Percentiles rank a stretch among this genome's conserved stretches.
phyloP scores from a whole-genome alignment of 2,329 filamentous ascomycete genomes.

The Ophiostoma ips region DNA sequence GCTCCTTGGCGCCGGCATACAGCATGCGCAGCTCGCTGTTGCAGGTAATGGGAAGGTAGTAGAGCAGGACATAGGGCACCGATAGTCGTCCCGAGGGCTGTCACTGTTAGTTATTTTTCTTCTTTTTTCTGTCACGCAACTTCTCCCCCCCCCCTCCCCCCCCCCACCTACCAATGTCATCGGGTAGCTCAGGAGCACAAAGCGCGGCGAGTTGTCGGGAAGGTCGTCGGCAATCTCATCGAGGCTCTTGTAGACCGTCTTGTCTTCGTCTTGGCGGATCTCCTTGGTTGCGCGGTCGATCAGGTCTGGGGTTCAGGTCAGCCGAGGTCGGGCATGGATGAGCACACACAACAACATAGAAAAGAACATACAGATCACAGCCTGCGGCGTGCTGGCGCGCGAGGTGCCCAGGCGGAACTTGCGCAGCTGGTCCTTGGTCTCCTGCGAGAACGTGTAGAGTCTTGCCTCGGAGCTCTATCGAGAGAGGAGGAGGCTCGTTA shows the following conservation, averaged over 20 bases:
- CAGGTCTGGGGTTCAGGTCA: conserved; percentile 30
- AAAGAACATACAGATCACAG: conserved; percentile 71
- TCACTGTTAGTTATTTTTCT: neutral
- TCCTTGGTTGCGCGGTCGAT: conserved; percentile 87
- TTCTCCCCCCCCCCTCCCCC: too few species aligned
- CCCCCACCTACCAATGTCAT: conserved; percentile 57
- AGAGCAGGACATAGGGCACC: conserved; percentile 87
- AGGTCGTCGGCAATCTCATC: conserved; percentile 75
- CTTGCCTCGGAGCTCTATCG: conserved; percentile 72
- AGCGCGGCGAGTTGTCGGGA: conserved; percentile 82
- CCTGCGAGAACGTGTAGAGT: conserved; percentile 82
- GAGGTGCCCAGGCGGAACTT: conserved; percentile 93
- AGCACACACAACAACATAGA: neutral
- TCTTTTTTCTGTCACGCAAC: conserved; percentile 12
- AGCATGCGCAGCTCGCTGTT: conserved; percentile 81
- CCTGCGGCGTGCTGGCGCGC: conserved; percentile 71
- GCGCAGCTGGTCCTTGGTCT: conserved; percentile 77
- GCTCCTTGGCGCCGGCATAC: conserved; percentile 89
- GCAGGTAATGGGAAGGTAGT: conserved; percentile 86
- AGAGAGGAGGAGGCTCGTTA: neutral
- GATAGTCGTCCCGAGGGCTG: conserved; percentile 71
- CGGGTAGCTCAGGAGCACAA: conserved; percentile 81
- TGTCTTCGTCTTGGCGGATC: conserved; percentile 69
- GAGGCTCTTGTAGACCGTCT: conserved; percentile 65
- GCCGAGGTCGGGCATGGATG: neutral